Base-by-base conservation (phyloP, 2,329 filamentous ascomycete species). In the Delphinella strobiligena region DNA sequence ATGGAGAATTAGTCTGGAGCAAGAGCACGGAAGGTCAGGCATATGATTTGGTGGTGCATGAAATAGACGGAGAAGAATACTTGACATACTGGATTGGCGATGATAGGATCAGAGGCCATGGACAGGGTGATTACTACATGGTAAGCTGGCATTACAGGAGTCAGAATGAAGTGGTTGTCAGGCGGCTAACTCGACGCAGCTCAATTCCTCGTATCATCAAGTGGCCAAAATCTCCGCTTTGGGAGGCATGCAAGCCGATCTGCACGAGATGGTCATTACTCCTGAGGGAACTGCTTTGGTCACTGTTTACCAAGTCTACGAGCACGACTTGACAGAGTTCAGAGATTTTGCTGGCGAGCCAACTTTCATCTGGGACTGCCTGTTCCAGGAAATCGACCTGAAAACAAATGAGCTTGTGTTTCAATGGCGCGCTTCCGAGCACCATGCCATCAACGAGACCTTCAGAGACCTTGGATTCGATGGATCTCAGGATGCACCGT, bases 371-470 rank as follows among this genome's bases (percentile, higher is more conserved):
- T 53, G 51, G 54, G 52, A 56, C 27, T 49, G 47, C 27, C 29
- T 55, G 5, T 53, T 56, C 37, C 54, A 57, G 35, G 52, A 54
- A 38, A 46, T 72, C 24, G 61, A 73, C 44, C 64, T 72, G 18
- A 58, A 64, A 18, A 72, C 68, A 3, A 70, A 71, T 2, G 57
- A 69, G 19, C 49, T 75, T 1, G 45, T 74, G 8, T 77, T 76
- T 46, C 68, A 76, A 47, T 76, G 72, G 73, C 61, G 61, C 30
- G 69, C 67, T 42, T 58, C 74, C 1, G 69, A 75, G 31, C 68
- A 75, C 50, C 58, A 72, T 22, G 52, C 56, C 12, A 63, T 67
- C 2, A 58, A 60, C 33, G 66, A 68, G 61, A 52, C 49, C 2
- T 54, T 50, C 36, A 54, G 51, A 34, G 56, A 61, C 7, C 51